Percentiles rank a stretch among this genome's conserved stretches.
Conservation (phyloP, 2,329 filamentous ascomycete species). For the Epichloe uncinata region DNA sequence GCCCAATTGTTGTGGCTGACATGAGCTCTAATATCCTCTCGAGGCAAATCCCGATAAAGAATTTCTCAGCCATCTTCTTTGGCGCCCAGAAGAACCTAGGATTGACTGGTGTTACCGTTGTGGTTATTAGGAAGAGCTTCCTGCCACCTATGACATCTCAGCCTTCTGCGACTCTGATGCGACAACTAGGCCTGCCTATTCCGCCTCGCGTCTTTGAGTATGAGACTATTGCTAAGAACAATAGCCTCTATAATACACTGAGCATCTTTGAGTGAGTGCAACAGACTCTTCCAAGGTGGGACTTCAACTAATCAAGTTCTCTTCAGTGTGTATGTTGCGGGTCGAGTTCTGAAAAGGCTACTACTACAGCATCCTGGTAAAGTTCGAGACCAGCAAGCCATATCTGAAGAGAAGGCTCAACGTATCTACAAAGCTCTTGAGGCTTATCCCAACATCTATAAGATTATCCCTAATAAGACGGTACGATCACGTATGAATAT, state of each 20-base stretch:
- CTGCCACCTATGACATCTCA: conserved; percentile 54
- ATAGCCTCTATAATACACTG: conserved; percentile 90
- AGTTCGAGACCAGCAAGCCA: conserved; percentile 61
- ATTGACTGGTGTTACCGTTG: conserved; percentile 71
- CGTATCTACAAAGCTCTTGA: conserved; percentile 70
- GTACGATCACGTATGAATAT: no score
- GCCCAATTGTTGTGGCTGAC: conserved; percentile 73
- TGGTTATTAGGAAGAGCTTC: conserved; percentile 69
- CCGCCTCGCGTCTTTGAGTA: conserved; percentile 73
- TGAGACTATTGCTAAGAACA: conserved; percentile 78
- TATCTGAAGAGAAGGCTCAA: conserved; percentile 61
- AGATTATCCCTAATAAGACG: conserved; percentile 28
- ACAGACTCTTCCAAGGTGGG: no score
- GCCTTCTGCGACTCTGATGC: conserved; percentile 54
- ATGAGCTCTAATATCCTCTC: conserved; percentile 94
- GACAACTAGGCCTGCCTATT: conserved; percentile 62
- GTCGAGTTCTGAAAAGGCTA: conserved; percentile 72
- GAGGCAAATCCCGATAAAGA: conserved; percentile 59
- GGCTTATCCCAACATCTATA: conserved; percentile 55
- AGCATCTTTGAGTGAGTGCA: conserved; percentile 67
- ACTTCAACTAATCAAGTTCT: not conserved
- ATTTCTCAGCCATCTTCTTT: conserved; percentile 78
- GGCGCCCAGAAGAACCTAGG: conserved; percentile 94
- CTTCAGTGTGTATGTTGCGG: conserved; percentile 70
- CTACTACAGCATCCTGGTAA: conserved; percentile 52